Conservation (phyloP, 192 early-diverging fungal genomes). For the Mortierella claussenii region DNA sequence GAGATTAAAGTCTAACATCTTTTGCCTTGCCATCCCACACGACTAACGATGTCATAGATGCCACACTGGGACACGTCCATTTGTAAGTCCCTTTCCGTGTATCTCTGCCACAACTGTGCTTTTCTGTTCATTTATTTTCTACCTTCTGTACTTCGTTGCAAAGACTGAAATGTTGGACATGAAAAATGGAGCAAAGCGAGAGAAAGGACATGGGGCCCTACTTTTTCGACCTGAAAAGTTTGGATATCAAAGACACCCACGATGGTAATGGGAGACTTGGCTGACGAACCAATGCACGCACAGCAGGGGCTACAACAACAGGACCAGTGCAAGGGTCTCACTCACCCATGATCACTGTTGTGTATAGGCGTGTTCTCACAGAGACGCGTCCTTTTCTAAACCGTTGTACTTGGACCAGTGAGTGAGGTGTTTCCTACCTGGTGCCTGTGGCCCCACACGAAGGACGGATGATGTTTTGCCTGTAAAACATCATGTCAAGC, state of each 20-base stretch:
- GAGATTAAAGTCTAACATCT: too few relatives aligned
- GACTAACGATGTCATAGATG: too few relatives aligned
- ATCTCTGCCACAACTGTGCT: slow-evolving; percentile 29
- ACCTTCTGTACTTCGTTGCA: slow-evolving; percentile 48
- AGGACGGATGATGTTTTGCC: too few relatives aligned
- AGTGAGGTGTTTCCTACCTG: neutral
- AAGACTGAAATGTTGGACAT: slow-evolving; percentile 49
- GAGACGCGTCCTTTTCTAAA: too few relatives aligned
- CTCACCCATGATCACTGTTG: slow-evolving; percentile 11
- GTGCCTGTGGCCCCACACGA: too few relatives aligned
- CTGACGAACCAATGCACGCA: slow-evolving; percentile 20
- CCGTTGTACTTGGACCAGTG: neutral
- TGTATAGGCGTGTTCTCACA: too few relatives aligned
- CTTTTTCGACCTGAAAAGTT: slow-evolving; percentile 34
- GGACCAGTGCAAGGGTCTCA: neutral
- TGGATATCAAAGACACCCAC: slow-evolving; percentile 29
- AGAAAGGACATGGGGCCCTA: slow-evolving; percentile 44
- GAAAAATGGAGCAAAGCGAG: slow-evolving; percentile 47
- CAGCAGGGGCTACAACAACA: neutral
- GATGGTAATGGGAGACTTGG: slow-evolving; percentile 27
- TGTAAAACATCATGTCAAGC: slow-evolving; percentile 42
- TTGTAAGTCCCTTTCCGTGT: slow-evolving; percentile 52
- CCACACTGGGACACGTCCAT: slow-evolving; percentile 53
- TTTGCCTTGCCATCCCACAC: too few relatives aligned
- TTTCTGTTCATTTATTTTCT: slow-evolving; percentile 41